Conservation (phyloP, 768 basidiomycete species). For the Podaxis mareebaensis region DNA sequence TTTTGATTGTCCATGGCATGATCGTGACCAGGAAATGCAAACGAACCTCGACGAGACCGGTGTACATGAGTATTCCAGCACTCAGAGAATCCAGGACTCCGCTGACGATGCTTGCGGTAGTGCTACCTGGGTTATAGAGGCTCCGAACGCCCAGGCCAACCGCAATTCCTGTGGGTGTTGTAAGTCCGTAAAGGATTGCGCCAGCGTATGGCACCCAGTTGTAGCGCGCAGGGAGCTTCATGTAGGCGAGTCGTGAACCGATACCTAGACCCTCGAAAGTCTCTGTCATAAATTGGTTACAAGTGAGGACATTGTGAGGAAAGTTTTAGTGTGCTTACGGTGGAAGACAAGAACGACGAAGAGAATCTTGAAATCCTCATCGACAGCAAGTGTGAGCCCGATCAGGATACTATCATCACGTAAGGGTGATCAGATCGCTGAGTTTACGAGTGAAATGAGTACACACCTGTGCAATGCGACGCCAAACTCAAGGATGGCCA, state of each 20-base stretch:
- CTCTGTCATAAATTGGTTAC: conserved; percentile 45
- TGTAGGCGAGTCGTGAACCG: conserved; percentile 83
- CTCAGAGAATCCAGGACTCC: conserved; percentile 86
- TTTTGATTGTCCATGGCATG: not conserved
- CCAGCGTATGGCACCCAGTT: conserved; percentile 57
- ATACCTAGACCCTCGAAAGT: conserved; percentile 94
- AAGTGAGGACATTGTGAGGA: not conserved
- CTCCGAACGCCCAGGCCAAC: conserved; percentile 73
- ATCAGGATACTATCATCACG: conserved; percentile 65
- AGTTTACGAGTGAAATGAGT: not conserved
- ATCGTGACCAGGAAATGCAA: not conserved
- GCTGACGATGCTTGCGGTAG: conserved; percentile 77
- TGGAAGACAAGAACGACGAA: conserved; percentile 92
- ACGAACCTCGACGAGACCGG: conserved; percentile 79
- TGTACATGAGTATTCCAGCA: conserved; percentile 86
- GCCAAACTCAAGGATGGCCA: conserved; percentile 94
- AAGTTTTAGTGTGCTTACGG: conserved; percentile 54
- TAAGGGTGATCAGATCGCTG: not conserved
- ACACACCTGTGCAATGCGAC: conserved; percentile 78
- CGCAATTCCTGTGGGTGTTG: conserved; percentile 89
- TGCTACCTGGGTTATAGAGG: conserved; percentile 80
- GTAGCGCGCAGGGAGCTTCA: conserved; percentile 59
- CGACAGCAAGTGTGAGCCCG: conserved; percentile 92
- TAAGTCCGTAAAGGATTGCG: conserved; percentile 69
- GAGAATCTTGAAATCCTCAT: conserved; percentile 75